Conservation (phyloP, 805 yeast species). For the Candida jianshihensis region DNA sequence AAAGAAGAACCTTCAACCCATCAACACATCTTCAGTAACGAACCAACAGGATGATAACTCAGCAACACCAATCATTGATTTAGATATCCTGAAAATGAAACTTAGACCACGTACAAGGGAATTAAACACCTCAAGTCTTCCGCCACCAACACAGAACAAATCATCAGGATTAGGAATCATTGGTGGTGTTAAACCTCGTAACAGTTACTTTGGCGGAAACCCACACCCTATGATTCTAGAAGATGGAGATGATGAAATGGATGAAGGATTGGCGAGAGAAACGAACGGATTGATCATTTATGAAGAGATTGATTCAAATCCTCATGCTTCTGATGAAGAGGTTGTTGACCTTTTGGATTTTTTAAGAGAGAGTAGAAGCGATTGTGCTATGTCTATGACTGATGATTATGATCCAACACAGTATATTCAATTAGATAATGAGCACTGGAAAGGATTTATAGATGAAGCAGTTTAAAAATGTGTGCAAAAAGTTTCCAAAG, state of each 20-base stretch:
- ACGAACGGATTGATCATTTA: no score
- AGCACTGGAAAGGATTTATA: no score
- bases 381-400: constrained; percentile 7
- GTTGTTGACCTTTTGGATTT: constrained; percentile 14
- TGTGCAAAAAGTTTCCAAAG: no score
- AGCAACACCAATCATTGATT: constrained; percentile 11
- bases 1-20: not conserved
- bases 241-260: not conserved
- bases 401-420: constrained; percentile 10
- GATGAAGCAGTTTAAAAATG: no score
- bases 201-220: not conserved
- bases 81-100: constrained; percentile 11
- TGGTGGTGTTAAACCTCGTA: no score
- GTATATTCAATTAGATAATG: constrained; percentile 5
- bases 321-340: not conserved
- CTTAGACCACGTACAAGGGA: constrained; percentile 6
- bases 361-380: constrained; percentile 15
- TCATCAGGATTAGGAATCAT: no score
- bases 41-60: not conserved
- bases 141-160: not conserved
- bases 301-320: not conserved
- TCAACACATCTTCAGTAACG: not conserved
- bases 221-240: not conserved
- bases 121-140: not conserved
- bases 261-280: no score